A percentile compares a stretch with the other conserved stretches of the same genome.
phyloP scores from a whole-genome alignment of 129 eudicot species.

The Scalesia atractyloides region DNA sequence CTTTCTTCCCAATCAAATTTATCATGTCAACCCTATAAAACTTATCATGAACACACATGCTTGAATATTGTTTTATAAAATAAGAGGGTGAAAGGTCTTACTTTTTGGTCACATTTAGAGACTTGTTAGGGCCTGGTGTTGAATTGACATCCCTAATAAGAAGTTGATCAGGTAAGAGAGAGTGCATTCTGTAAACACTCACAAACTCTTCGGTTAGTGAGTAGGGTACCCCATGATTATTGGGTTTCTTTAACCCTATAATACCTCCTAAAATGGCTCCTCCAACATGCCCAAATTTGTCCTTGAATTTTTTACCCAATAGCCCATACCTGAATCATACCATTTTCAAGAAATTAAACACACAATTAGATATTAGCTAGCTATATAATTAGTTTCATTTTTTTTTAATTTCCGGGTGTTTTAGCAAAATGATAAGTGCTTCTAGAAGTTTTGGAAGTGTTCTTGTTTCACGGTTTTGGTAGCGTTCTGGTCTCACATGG shows the following conservation, averaged over 20 bases:
- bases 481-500: too few relatives aligned
- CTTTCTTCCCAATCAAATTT: constrained; percentile 41
- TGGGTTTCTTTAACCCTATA: constrained; percentile 53
- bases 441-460: too few relatives aligned
- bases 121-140: constrained; percentile 59
- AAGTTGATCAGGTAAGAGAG: constrained; percentile 57
- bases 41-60: constrained; percentile 3
- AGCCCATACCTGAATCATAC: constrained; percentile 50
- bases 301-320: constrained; percentile 59
- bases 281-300: constrained; percentile 52
- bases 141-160: constrained; percentile 44
- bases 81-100: constrained; percentile 3
- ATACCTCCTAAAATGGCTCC: constrained; percentile 52
- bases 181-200: constrained; percentile 66
- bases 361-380: too few relatives aligned
- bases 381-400: not conserved
- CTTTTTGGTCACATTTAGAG: constrained; percentile 44
- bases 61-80: not conserved
- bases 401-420: too few relatives aligned
- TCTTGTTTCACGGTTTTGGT: too few relatives aligned
- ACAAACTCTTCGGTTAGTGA: constrained; percentile 68
- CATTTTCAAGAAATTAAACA: not conserved
- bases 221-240: constrained; percentile 66
- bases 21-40: constrained; percentile 44
- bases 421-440: too few relatives aligned